Evolutionary conservation across 2,329 filamentous ascomycete species (phyloP), one percentile per base, ranked within the genome.

Genomic region (Tolypocladium nubicola): DNA sequence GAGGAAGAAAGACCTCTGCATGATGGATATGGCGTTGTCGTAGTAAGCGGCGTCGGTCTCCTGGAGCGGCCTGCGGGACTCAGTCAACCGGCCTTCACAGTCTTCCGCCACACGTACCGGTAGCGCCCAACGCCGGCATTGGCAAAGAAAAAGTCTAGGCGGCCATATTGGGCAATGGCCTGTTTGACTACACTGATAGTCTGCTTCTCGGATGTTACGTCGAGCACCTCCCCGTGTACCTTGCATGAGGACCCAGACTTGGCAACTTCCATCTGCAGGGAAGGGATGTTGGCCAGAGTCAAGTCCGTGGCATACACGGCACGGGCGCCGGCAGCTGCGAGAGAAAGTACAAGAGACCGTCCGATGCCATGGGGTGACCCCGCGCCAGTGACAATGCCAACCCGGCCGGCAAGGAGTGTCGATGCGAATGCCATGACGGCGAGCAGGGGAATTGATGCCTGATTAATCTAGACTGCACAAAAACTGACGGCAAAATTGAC

Each of bases 291-390:
- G 37, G 43, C 30, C 11, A 64, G 39, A 0, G 49, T 64, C 2
- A 64, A 21, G 41, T 65, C 63, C 1, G 58, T 60, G 0, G 62
- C 63, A 47, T 61, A 64, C 1, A 65, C 61, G 1, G 30, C 30
- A 33, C 30, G 30, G 5, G 30, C 30, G 8, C 63, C 63, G 4
- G 62, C 60, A 0, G 35, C 47, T 1, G 64, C 65, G 9, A 65
- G 56, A 0, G 55, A 58, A 11, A 65, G 52, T 0, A 65, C 64
- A 10, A 63, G 52, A 4, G 65, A 66, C 19, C 66, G 53, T 1
- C 65, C 65, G 37, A 68, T 68, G 2, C 66, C 65, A 26, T 61
- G 58, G 1, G 65, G 61, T 0, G 66, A 67, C 1, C 66, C 66
- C 1, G 65, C 66, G n/a, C 66, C 66, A 0, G 66, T 67, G 23